Conservation (phyloP, 495 filamentous ascomycete species). For the Pyrenopolyporus hunteri region DNA sequence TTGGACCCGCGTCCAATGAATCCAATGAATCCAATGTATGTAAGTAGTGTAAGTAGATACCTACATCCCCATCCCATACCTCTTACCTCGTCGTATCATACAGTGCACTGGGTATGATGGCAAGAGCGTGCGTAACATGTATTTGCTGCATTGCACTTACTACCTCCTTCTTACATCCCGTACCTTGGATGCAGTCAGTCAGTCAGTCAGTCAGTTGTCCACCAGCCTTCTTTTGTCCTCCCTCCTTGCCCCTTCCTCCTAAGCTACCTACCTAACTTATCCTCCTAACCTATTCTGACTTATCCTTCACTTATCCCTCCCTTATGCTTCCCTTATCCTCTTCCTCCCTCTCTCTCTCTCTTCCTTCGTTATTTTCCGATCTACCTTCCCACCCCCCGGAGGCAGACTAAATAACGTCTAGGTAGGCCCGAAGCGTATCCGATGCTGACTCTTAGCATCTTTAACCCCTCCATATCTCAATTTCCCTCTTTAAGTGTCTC, state of each 20-base stretch:
- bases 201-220: not conserved
- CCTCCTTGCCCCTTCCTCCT: no score
- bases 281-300: not conserved
- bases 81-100: constrained; percentile 13
- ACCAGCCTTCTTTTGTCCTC: constrained; percentile 24
- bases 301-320: not conserved
- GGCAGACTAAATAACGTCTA: constrained; percentile 5
- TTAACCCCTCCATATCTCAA: not conserved
- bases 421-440: constrained; percentile 19
- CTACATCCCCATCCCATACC: not conserved
- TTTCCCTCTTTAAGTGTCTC: not conserved
- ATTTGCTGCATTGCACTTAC: constrained; percentile 19
- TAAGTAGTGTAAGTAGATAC: not conserved
- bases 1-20: constrained; percentile 1
- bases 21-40: not conserved
- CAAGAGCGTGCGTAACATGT: constrained; percentile 9
- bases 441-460: constrained; percentile 4
- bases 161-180: constrained; percentile 1
- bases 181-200: constrained; percentile 10
- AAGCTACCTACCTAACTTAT: constrained; percentile 12
- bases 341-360: no score
- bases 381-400: constrained; percentile 14
- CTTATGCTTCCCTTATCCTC: not conserved
- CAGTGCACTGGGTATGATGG: constrained; percentile 14
- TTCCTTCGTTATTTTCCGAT: not conserved